Evolutionary conservation across 805 yeast genomes (phyloP).

Genomic region (Diddensiella transvaalensis): DNA sequence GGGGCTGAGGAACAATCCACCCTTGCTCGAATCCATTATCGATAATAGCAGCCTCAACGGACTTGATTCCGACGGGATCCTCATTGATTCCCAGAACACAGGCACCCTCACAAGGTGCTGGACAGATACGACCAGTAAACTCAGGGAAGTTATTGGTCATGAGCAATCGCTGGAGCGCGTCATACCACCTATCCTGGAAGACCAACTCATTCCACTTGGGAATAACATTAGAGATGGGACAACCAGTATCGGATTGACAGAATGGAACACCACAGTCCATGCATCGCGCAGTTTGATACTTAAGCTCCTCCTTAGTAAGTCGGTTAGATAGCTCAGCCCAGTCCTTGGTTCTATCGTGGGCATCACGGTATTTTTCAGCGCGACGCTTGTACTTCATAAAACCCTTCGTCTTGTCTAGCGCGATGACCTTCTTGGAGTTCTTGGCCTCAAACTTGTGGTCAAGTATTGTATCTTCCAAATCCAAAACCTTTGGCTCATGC

Average conservation of each 20-base stretch:
- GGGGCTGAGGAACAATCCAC: conserved; percentile 87
- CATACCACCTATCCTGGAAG: conserved; percentile 90
- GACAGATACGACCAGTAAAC: conserved; percentile 96
- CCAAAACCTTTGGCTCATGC: conserved; percentile 79
- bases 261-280: conserved; percentile 99
- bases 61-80: conserved; percentile 94
- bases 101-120: conserved; percentile 99
- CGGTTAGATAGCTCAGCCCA: conserved; percentile 89
- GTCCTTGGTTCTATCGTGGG: conserved; percentile 73
- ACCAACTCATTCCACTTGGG: conserved; percentile 98
- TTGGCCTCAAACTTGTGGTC: conserved; percentile 65
- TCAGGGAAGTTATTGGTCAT: conserved; percentile 99
- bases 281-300: conserved; percentile 93
- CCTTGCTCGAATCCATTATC: conserved; percentile 96
- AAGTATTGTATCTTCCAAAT: conserved; percentile 82
- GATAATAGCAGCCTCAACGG: conserved; percentile 92
- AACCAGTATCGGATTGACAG: conserved; percentile 97
- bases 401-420: conserved; percentile 78
- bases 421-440: conserved; percentile 53
- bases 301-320: conserved; percentile 78
- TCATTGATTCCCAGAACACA: conserved; percentile 90
- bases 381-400: conserved; percentile 92
- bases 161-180: conserved; percentile 83
- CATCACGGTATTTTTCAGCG: conserved; percentile 77
- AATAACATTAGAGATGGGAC: conserved; percentile 94